A percentile compares a stretch with the other conserved stretches of the same genome.
phyloP scores from a whole-genome alignment of 768 basidiomycete species.

The Russula vinacea region DNA sequence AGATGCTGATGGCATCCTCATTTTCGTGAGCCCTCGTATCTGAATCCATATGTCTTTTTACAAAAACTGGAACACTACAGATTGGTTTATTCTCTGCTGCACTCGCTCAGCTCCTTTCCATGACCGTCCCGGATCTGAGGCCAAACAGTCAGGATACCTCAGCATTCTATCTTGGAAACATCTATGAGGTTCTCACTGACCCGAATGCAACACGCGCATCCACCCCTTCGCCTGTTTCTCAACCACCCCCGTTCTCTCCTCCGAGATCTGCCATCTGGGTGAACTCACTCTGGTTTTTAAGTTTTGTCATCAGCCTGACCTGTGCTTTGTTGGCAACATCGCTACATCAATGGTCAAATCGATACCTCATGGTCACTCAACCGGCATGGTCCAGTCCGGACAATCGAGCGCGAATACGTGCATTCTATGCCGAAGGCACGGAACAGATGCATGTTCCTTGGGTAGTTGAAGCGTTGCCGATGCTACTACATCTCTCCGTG shows the following conservation, averaged over 20 bases:
- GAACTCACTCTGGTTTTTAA: conserved; percentile 12
- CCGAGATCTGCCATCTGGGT: conserved; percentile 2
- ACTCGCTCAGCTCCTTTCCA: neutral
- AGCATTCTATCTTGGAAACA: neutral
- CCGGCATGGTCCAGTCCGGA: neutral
- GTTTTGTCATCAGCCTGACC: conserved; percentile 3
- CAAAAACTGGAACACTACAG: neutral
- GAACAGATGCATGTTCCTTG: neutral
- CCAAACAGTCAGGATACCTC: neutral
- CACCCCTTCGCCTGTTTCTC: too few species aligned
- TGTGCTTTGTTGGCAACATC: neutral
- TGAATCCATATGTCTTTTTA: too few species aligned
- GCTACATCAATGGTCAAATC: conserved; percentile 2
- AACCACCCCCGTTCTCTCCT: conserved; percentile 1
- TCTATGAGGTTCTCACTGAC: neutral
- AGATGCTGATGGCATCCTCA: neutral
- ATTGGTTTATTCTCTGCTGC: conserved; percentile 10
- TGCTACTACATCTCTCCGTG: neutral
- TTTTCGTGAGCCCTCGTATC: conserved; percentile 1
- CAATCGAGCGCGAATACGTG: neutral
- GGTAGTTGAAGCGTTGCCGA: neutral
- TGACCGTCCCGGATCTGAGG: neutral
- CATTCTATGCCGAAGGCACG: neutral
- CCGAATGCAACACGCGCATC: neutral
- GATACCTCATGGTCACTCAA: conserved; percentile 2